Base-by-base conservation (phyloP, 148 eudicot species). In the Spergularia bocconei region DNA sequence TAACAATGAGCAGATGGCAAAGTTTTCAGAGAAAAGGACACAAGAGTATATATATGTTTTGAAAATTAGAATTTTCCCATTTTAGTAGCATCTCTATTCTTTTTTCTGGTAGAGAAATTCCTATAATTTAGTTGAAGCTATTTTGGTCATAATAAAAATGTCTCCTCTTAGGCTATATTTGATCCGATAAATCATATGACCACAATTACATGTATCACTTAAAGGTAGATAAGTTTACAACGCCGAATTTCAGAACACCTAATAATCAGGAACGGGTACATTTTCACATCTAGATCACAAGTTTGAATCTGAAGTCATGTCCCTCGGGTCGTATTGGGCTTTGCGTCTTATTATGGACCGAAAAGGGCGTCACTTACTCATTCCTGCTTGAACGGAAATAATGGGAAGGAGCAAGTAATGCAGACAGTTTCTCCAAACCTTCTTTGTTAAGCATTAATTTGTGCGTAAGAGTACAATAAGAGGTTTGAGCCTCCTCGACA, bases 381-480 rank as follows among this genome's bases (percentile, higher is more conserved):
- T 20, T 58, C 9, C 62, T 55, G n/a, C 25, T 7, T 8, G 12
- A 19, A 19, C 62, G 11, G 21, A 58, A 58, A 19, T n/a, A n/a
- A 8, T 12, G 13, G 11, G 21, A 21, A 21, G 29, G 9, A 9
- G 25, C 25, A 58, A 58, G 2, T 6, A 58, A 61, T 0, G 11
- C 48, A 65, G 41, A 48, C 71, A 23, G 36, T 68, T 13, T 74
- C 51, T 69, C 50, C 63, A 48, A 55, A 60, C 59, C 25, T 50
- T 4, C 33, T 20, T 48, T 68, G 56, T 11, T 68, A 23, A 13
- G 71, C 54, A 68, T 68, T 50, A 51, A 68, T 48, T 2, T 68
- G 71, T 21, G 56, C 6, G 23, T 13, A 68, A 33, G 71, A 68
- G 21, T 68, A 67, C 71, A 67, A 67, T 20, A 41, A 5, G 29